phyloP scores from a whole-genome alignment of 192 early-diverging fungal genomes.

The Backusella luteola region DNA sequence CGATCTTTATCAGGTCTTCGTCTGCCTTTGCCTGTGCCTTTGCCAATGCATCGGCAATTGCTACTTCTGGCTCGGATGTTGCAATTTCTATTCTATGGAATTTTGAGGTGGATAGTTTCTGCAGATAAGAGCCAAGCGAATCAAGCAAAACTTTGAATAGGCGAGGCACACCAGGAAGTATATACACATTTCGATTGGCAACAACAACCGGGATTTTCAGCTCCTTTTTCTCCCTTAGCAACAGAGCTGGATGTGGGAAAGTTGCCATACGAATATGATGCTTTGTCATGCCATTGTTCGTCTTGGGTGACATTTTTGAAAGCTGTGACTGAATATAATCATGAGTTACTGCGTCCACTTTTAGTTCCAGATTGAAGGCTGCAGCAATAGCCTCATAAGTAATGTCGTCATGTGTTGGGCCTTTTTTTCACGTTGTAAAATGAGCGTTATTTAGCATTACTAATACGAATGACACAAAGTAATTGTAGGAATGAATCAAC shows the following conservation, averaged over 20 bases:
- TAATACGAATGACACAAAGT: background rate
- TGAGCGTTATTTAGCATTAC: background rate
- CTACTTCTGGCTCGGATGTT: constrained; percentile 42
- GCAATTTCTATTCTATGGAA: constrained; percentile 45
- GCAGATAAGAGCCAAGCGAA: constrained; percentile 29
- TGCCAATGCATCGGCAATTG: constrained; percentile 41
- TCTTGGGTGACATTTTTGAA: constrained; percentile 26
- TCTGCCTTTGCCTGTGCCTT: constrained; percentile 29
- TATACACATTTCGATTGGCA: constrained; percentile 58
- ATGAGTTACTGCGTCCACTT: constrained; percentile 50
- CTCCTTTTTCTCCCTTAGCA: constrained; percentile 44
- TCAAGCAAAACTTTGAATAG: constrained; percentile 52
- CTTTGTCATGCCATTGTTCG: constrained; percentile 17
- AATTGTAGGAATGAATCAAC: background rate
- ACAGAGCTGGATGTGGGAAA: constrained; percentile 43
- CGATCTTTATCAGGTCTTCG: constrained; percentile 40
- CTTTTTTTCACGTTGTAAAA: constrained; percentile 8
- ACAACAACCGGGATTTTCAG: constrained; percentile 69
- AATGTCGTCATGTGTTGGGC: constrained; percentile 67
- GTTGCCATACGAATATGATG: constrained; percentile 63
- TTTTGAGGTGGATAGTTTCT: background rate
- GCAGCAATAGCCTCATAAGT: constrained; percentile 64
- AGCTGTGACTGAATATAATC: constrained; percentile 37
- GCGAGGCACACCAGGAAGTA: constrained; percentile 69
- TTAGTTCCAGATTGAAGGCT: constrained; percentile 52